Base-by-base conservation (phyloP, 192 early-diverging fungal species). In the Backusella sp. region DNA sequence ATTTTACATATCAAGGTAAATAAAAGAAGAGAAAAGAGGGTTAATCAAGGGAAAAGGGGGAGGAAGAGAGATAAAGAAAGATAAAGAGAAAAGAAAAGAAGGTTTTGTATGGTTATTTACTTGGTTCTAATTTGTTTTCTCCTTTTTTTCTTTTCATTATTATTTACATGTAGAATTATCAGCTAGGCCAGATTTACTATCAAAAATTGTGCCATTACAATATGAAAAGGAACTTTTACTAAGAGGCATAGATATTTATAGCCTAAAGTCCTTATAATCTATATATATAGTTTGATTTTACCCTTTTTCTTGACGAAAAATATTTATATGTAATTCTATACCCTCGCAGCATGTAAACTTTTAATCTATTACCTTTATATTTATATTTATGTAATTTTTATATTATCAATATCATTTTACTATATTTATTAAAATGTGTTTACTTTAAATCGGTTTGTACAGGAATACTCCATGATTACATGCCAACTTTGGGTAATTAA, bases 171-270 rank as follows among this genome's bases (percentile, higher is more conserved):
- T 84, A 84, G 96, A 98, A 85, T 85, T 98, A 56, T 94, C 94
- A 12, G 93, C 95, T 37, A 88, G 91, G 21, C 94, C 95, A 9
- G 90, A 91, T 69, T 49, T 28, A 15, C 21, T 67, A 52, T 80
- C 81, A 17, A 84, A 83, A 70, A 83, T 99, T 53, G 94, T 98
- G 26, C 97, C 97, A 15, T 85, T 84, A 34, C 96, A 99, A 72
- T 91, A 89, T 14, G 88, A 89, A 65, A 77, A 88, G 8, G 90
- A 84, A 37, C 77, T 95, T 37, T 67, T 70, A n/a, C 84, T 88
- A n/a, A 76, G 86, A 19, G 93, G 92, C 30, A 94, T 96, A 74
- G 91, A 94, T 75, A 77, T 96, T 76, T 86, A 91, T 70, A 87
- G 90, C 74, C 94, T 96, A 78, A 82, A 79, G 36, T 92, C 92